phyloP scores from a whole-genome alignment of 2,329 filamentous ascomycete genomes.

The Trematosphaeria pertusa region DNA sequence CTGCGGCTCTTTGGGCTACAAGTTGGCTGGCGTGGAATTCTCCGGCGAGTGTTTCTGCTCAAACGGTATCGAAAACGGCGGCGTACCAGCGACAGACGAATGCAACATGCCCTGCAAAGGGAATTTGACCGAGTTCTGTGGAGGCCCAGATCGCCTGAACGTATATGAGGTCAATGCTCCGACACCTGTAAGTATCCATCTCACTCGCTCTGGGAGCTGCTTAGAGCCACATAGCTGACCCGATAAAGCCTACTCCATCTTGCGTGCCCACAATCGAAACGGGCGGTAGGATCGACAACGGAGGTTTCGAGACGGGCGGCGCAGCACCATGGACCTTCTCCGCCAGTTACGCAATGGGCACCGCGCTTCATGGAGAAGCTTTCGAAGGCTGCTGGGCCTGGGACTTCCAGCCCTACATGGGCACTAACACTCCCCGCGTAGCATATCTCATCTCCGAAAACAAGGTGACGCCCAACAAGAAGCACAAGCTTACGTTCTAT shows the following conservation, averaged over 20 bases:
- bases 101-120: constrained; percentile 9
- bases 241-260: no score
- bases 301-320: background rate
- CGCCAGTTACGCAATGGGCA: background rate
- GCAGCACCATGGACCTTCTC: no score
- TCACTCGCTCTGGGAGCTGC: background rate
- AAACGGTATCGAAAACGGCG: background rate
- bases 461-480: background rate
- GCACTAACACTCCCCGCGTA: no score
- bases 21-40: background rate
- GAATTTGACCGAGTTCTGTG: constrained; percentile 2
- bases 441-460: no score
- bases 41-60: constrained; percentile 11
- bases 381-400: background rate
- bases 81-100: background rate
- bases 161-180: background rate
- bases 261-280: no score
- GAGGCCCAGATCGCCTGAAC: constrained; percentile 2
- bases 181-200: background rate
- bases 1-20: background rate
- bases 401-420: background rate
- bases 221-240: no score
- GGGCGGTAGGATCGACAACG: background rate
- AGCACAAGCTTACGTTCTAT: background rate
- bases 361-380: background rate